Conservation (phyloP, 78 protist genomes). For the Dictyostelium citrinum region DNA sequence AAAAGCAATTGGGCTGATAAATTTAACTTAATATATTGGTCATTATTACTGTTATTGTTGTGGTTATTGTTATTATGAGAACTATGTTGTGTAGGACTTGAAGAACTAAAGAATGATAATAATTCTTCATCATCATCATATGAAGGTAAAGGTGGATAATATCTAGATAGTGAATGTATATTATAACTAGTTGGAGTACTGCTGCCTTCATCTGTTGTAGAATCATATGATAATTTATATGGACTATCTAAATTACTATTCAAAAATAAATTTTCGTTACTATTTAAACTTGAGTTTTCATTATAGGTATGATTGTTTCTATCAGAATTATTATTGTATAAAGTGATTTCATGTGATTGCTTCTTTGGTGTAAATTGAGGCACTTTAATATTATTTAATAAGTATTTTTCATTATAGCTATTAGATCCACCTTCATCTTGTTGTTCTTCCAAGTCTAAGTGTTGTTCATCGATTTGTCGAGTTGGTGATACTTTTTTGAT, state of each 20-base stretch:
- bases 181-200: background rate
- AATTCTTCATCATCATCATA: slow-evolving; percentile 77
- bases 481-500: background rate
- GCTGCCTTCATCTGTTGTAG: background rate
- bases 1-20: slow-evolving; percentile 46
- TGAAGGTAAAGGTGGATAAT: slow-evolving; percentile 76
- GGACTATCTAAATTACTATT: slow-evolving; percentile 63
- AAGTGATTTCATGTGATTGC: background rate
- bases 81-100: background rate
- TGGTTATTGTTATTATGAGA: background rate
- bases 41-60: background rate
- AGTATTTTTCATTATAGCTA: slow-evolving; percentile 9
- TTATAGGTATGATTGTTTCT: background rate
- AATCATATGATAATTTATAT: slow-evolving; percentile 16
- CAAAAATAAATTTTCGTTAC: background rate
- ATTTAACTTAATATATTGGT: slow-evolving; percentile 5
- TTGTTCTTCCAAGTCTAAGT: background rate
- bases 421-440: background rate
- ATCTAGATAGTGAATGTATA: slow-evolving; percentile 42
- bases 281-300: background rate
- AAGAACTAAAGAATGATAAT: slow-evolving; percentile 30
- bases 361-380: slow-evolving; percentile 19
- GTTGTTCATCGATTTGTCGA: background rate
- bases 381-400: background rate
- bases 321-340: background rate